These are phyloP conservation scores for Gonapodya sp. DNA, from an alignment of 192 early-diverging fungal genomes.

Conservation along the genomic window DNA sequence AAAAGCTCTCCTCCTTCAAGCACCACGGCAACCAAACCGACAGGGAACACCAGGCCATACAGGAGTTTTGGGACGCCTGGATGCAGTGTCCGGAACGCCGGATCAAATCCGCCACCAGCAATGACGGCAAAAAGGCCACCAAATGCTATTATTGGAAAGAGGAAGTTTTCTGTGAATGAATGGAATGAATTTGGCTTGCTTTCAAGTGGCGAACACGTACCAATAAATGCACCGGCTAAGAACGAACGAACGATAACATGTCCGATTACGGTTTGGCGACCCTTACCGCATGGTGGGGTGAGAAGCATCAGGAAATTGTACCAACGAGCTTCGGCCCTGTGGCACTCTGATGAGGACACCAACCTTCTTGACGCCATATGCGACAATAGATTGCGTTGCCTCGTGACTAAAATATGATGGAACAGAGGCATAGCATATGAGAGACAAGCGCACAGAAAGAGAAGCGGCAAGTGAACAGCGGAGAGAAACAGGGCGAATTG, in stretches of 20 bases:
- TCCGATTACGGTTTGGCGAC: neutral
- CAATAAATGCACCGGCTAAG: neutral
- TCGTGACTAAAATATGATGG: neutral
- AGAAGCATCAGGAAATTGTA: too few relatives aligned
- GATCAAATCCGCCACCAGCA: neutral
- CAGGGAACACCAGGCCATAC: neutral
- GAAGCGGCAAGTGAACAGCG: too few relatives aligned
- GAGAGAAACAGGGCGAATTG: too few relatives aligned
- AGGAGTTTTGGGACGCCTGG: neutral
- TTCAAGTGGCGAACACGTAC: neutral
- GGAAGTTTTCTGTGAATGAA: neutral
- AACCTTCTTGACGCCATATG: neutral
- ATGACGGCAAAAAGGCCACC: neutral
- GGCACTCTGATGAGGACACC: too few relatives aligned
- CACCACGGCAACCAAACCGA: neutral
- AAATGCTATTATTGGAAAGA: neutral
- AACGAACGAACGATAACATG: neutral
- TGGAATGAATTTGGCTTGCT: neutral
- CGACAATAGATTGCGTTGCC: neutral
- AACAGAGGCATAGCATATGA: neutral
- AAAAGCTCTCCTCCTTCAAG: neutral
- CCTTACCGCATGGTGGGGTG: neutral
- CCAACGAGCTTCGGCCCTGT: too few relatives aligned
- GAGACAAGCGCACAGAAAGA: too few relatives aligned
- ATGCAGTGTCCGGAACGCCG: neutral